Evolutionary conservation across 805 yeast genomes (phyloP), one percentile per base, ranked within the genome.

Genomic region (Peterozyma toletana): DNA sequence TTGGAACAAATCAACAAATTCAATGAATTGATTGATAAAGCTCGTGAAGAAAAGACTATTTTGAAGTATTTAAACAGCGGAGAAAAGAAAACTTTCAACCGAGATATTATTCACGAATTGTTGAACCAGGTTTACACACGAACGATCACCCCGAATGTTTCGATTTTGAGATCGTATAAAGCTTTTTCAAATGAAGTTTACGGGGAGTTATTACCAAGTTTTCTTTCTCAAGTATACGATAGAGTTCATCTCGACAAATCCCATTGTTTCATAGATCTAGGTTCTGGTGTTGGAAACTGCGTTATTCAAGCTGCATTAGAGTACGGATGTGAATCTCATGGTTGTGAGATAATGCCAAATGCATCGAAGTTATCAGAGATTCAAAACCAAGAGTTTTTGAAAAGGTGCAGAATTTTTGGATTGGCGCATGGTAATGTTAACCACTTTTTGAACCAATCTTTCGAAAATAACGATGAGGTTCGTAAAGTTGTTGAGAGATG

Each of bases 201-300:
- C 59, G 97, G 97, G 9, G 97, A 90, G 61, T 65, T 90, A 46
- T 68, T 90, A 58, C 97, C 97, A 1, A 66, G 71, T 5, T 86
- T 90, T 52, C 68, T 86, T 36, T 73, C 88, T 35, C 77, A 71
- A 51, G 83, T 86, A 3, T 84, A 82, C 54, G 58, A 66, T 5
- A 69, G 78, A 52, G 82, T 88, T 40, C 72, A 70, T 1, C 63
- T 89, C 40, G 60, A 66, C 33, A 68, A 77, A 1, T 62, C 60
- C 1, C 73, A 77, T 37, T 74, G 68, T n/a, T 89, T 88, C 54
- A 78, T 90, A 49, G 97, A 90, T 62, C 67, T 90, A 18, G 97
- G 97, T 0, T 87, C 96, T 0, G 97, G 97, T 13, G 96, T 90
- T 13, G 97, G 96, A 0, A 90, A 90, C 57, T 87, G 96, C 46